Evolutionary conservation across 768 basidiomycete genomes (phyloP), one percentile per base, ranked within the genome.

Genomic region (Galerina marginata): DNA sequence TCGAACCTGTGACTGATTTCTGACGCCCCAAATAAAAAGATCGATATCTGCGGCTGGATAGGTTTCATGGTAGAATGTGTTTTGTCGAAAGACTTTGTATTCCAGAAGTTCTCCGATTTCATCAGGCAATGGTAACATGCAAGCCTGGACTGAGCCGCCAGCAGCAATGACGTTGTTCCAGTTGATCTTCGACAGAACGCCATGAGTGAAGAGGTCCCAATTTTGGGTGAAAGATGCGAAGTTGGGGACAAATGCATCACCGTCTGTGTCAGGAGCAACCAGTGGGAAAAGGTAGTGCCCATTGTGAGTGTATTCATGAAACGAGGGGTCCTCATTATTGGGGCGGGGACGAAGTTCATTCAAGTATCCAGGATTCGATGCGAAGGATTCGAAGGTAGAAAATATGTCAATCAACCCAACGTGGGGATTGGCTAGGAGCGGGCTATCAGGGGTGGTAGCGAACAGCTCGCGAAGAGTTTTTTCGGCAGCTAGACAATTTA

Each of bases 141-240:
- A 81, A 2, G 81, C 81, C 45, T 79, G 76, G 16, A 84, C 77
- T 2, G 79, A 66, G 6, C 82, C 81, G 9, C 82, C 81, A 7
- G 80, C 81, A 14, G 73, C 79, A 33, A 83, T 69, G 55, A 83
- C 78, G 59, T 83, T 82, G 68, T 73, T 77, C 81, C 81, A 83
- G 51, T 81, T 36, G 68, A 62, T 47, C 9, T 80, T 75, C 23
- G 74, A 75, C 11, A 83, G 74, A 4, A 79, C 77, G 6, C 76
- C 77, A 61, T 82, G 80, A 40, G 75, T 77, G 69, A 83, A 83
- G 36, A 83, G 65, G 39, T 71, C 45, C 79, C 80, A 83, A 62
- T 79, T 81, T 66, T 72, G 72, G 64, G 75, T 73, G 73, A 83
- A 83, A 20, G 74, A 72, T 37, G 79, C 80, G 11, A 81, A 60